A percentile compares a stretch with the other conserved stretches of the same genome.
phyloP scores from a whole-genome alignment of 306 rosid species.

The Prunus mume region DNA sequence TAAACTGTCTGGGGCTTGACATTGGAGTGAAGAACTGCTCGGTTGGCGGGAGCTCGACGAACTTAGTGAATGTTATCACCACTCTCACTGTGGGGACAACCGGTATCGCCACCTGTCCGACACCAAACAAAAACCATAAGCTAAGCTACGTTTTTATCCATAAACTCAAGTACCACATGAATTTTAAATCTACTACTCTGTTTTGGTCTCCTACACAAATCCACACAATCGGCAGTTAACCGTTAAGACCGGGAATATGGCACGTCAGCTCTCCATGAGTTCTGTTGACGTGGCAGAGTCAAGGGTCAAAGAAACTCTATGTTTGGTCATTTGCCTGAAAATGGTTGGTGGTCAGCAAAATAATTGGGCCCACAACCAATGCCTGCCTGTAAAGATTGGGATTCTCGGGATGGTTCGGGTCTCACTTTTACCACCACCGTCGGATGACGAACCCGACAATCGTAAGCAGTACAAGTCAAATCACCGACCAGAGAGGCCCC shows the following conservation, averaged over 20 bases:
- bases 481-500: slow-evolving; percentile 30
- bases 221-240: not conserved
- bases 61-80: slow-evolving; percentile 92
- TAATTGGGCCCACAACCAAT: not conserved
- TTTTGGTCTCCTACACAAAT: too few relatives aligned
- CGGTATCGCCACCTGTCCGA: slow-evolving; percentile 77
- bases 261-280: not conserved
- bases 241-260: not conserved
- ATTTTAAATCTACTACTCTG: not conserved
- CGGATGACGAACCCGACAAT: slow-evolving; percentile 5
- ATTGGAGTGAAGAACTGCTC: slow-evolving; percentile 85
- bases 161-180: not conserved
- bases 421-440: not conserved
- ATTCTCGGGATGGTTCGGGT: not conserved
- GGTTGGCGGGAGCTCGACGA: slow-evolving; percentile 68
- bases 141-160: not conserved
- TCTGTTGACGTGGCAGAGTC: slow-evolving; percentile 6
- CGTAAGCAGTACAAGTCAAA: slow-evolving; percentile 9
- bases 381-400: not conserved
- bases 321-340: not conserved
- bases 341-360: not conserved
- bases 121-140: slow-evolving; percentile 14
- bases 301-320: slow-evolving; percentile 10
- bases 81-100: slow-evolving; percentile 97
- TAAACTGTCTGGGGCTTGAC: slow-evolving; percentile 72